phyloP scores from a whole-genome alignment of 1,139 yeast genomes.

The Saccharomyces hybrid region DNA sequence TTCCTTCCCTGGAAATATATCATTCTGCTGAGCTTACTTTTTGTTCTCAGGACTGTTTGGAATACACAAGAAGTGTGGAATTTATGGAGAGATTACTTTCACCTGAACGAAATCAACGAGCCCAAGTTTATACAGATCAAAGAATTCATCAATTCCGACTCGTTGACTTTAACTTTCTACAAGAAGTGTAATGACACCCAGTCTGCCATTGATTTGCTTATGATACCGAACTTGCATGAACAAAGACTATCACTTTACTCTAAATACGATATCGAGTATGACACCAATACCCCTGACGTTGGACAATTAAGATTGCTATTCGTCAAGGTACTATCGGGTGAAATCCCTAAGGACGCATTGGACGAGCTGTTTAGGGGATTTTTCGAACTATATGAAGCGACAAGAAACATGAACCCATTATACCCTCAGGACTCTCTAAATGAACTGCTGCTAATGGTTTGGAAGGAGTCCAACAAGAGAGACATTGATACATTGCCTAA shows the following conservation, averaged over 20 bases:
- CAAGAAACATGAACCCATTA: conserved; percentile 1
- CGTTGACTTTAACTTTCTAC: conserved; percentile 4
- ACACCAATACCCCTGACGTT: conserved; percentile 1
- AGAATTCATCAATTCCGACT: conserved; percentile 7
- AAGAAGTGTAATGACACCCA: conserved; percentile 2
- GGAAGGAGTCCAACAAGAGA: conserved; percentile 2
- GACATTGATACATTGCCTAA: not conserved
- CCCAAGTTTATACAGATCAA: conserved; percentile 9
- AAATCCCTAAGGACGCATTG: conserved; percentile 2
- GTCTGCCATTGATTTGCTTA: conserved; percentile 2
- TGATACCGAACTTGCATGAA: conserved; percentile 1
- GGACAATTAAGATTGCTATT: conserved; percentile 1
- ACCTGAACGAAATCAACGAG: conserved; percentile 13
- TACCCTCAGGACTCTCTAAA: conserved; percentile 4
- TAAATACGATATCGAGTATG: not conserved
- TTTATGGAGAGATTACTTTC: conserved; percentile 22
- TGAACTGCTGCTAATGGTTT: conserved; percentile 1
- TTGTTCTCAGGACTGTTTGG: conserved; percentile 18
- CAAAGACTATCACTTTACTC: conserved; percentile 2
- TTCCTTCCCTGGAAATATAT: conserved; percentile 17
- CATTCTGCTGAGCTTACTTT: conserved; percentile 10
- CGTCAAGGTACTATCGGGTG: not conserved
- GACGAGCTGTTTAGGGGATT: conserved; percentile 3
- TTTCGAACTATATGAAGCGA: not conserved
- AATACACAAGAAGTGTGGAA: conserved; percentile 21